Conservation (phyloP, 2,329 filamentous ascomycete species). For the Penicillium rolfsii region DNA sequence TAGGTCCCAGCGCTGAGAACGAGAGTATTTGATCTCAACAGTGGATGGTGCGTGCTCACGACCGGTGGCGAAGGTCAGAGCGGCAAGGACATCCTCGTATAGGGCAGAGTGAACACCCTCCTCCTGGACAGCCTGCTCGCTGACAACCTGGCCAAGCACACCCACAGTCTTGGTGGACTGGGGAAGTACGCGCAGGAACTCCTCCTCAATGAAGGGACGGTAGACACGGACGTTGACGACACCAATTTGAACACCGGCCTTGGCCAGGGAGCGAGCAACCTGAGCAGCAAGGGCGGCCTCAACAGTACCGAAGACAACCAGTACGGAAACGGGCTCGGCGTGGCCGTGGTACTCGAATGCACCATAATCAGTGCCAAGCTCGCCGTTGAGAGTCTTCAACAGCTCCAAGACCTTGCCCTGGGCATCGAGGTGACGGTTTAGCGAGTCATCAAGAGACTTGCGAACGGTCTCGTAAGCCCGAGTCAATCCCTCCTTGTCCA, state of each 20-base stretch:
- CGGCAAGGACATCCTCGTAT: constrained; percentile 87
- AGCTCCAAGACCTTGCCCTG: constrained; percentile 73
- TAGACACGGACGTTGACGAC: constrained; percentile 92
- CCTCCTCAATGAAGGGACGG: constrained; percentile 91
- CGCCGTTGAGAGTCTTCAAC: constrained; percentile 77
- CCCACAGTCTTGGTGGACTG: constrained; percentile 73
- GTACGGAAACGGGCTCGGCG: constrained; percentile 73
- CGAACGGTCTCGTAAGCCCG: constrained; percentile 70
- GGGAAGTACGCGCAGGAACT: constrained; percentile 82
- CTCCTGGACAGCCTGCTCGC: constrained; percentile 73
- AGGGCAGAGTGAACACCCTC: constrained; percentile 78
- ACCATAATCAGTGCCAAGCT: constrained; percentile 90
- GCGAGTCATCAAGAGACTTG: constrained; percentile 62
- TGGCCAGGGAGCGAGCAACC: constrained; percentile 72
- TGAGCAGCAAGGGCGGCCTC: constrained; percentile 86
- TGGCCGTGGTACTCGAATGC: constrained; percentile 95
- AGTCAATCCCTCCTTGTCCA: constrained; percentile 71
- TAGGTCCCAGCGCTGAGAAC: constrained; percentile 67
- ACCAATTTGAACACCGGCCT: constrained; percentile 76
- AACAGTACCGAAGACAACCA: constrained; percentile 90
- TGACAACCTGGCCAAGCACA: constrained; percentile 85
- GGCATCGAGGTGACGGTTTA: constrained; percentile 70
- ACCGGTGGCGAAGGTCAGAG: constrained; percentile 76
- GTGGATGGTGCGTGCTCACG: constrained; percentile 67
- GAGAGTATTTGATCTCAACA: constrained; percentile 87